Conservation (phyloP, 202 grass and related monocot genomes). For the Tripidium arundinaceum region DNA sequence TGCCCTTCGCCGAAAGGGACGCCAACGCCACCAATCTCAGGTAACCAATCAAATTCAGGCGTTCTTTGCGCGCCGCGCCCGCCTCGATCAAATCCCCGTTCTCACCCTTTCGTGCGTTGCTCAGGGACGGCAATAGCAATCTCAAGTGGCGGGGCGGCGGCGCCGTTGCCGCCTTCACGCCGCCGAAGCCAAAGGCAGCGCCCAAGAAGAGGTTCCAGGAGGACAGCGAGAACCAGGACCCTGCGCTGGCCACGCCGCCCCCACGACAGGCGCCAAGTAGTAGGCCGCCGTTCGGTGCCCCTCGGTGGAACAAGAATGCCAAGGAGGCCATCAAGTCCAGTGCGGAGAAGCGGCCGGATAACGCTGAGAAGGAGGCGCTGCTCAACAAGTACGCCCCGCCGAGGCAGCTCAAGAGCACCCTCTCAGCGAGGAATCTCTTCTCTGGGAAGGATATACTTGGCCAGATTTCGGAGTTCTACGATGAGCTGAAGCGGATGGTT, state of each 20-base stretch:
- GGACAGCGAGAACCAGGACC: slow-evolving; percentile 87
- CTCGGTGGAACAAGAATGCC: slow-evolving; percentile 51
- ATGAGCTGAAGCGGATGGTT: slow-evolving; percentile 86
- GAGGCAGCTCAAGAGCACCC: slow-evolving; percentile 73
- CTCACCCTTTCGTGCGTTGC: not conserved
- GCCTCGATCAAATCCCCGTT: not conserved
- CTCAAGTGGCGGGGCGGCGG: slow-evolving; percentile 58
- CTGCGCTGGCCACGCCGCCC: slow-evolving; percentile 52
- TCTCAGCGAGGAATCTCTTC: slow-evolving; percentile 94
- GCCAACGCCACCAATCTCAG: slow-evolving; percentile 39
- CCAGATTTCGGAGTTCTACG: slow-evolving; percentile 94
- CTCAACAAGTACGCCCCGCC: slow-evolving; percentile 40
- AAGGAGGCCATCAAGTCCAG: slow-evolving; percentile 91
- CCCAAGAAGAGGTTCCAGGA: slow-evolving; percentile 57
- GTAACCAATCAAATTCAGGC: slow-evolving; percentile 1
- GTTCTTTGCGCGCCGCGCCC: not conserved
- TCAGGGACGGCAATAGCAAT: slow-evolving; percentile 44
- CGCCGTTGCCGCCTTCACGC: slow-evolving; percentile 30
- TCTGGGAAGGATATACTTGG: slow-evolving; percentile 80
- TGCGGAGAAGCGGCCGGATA: slow-evolving; percentile 41
- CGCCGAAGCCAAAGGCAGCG: slow-evolving; percentile 44
- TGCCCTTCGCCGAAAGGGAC: slow-evolving; percentile 67
- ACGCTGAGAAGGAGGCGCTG: slow-evolving; percentile 52
- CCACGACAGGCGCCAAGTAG: slow-evolving; percentile 24
- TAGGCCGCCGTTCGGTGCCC: slow-evolving; percentile 49